These are phyloP conservation scores for Tephrocybe sp. DNA, from an alignment of 768 basidiomycete genomes.

Conservation along the genomic window DNA sequence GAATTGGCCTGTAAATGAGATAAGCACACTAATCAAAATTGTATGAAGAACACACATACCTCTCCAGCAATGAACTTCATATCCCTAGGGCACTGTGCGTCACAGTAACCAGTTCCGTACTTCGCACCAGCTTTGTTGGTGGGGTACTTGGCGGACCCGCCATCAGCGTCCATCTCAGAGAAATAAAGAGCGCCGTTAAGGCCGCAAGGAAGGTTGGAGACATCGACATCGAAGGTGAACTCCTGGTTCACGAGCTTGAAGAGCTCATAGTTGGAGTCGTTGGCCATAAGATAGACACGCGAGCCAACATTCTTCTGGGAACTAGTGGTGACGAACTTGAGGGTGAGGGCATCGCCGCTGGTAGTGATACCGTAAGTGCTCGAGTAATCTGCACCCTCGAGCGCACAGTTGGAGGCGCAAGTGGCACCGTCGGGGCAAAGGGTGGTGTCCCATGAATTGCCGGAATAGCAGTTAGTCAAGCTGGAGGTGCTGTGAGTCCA, in stretches of 20 bases:
- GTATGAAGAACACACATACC: neutral
- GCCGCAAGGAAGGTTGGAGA: slow-evolving; percentile 3
- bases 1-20: slow-evolving; percentile 41
- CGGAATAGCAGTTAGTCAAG: slow-evolving; percentile 49
- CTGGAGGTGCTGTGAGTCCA: slow-evolving; percentile 29
- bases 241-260: neutral
- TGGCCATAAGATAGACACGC: neutral
- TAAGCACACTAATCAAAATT: neutral
- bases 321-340: slow-evolving; percentile 44
- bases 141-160: neutral
- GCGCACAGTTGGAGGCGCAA: slow-evolving; percentile 41
- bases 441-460: slow-evolving; percentile 49
- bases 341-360: slow-evolving; percentile 40
- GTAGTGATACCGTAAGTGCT: slow-evolving; percentile 51
- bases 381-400: slow-evolving; percentile 45
- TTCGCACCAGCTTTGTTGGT: slow-evolving; percentile 1
- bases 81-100: slow-evolving; percentile 1
- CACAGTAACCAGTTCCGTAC: slow-evolving; percentile 2
- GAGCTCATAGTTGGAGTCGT: neutral
- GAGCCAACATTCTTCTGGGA: slow-evolving; percentile 35
- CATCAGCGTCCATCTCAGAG: slow-evolving; percentile 2
- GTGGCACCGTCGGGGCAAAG: slow-evolving; percentile 47
- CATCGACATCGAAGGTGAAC: slow-evolving; percentile 2
- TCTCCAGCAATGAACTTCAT: slow-evolving; percentile 1
- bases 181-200: slow-evolving; percentile 2